phyloP scores from a whole-genome alignment of 2,329 filamentous ascomycete species.

The Leptographium wingfieldii region DNA sequence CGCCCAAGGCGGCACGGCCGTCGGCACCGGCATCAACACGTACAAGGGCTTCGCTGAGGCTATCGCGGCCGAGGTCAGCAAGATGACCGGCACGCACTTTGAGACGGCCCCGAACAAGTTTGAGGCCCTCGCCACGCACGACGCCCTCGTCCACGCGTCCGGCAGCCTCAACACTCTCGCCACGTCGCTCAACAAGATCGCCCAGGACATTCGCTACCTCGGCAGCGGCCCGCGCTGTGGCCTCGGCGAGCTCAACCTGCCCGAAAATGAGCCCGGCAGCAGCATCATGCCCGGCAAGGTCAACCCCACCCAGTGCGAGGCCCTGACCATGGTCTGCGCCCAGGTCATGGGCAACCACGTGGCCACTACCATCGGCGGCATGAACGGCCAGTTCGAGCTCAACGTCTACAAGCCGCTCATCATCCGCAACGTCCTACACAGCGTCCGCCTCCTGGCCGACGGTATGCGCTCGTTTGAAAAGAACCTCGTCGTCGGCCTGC shows the following conservation, averaged over 20 bases:
- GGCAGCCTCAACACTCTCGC: conserved; percentile 91
- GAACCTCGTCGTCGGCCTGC: conserved; percentile 76
- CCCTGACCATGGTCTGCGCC: conserved; percentile 91
- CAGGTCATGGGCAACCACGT: conserved; percentile 98
- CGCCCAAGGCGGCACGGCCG: conserved; percentile 91
- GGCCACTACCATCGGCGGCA: conserved; percentile 83
- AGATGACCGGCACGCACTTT: conserved; percentile 88
- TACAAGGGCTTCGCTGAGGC: conserved; percentile 91
- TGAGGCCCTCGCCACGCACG: conserved; percentile 89
- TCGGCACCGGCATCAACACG: conserved; percentile 95
- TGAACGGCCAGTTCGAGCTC: conserved; percentile 96
- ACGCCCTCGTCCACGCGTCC: conserved; percentile 88
- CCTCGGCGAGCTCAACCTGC: conserved; percentile 81
- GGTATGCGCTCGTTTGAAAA: conserved; percentile 93
- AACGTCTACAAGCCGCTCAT: conserved; percentile 98
- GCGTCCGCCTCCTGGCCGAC: conserved; percentile 73
- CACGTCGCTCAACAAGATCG: conserved; percentile 89
- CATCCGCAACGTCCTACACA: conserved; percentile 92
- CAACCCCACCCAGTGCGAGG: conserved; percentile 97
- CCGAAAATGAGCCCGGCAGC: conserved; percentile 95
- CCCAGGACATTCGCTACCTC: conserved; percentile 94
- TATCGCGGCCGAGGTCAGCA: conserved; percentile 80
- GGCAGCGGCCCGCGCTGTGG: conserved; percentile 93
- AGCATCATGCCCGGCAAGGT: conserved; percentile 99
- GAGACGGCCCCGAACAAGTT: conserved; percentile 98